Conservation (phyloP, 1,284 basidiomycete genomes). For the Violaceomyces palustris region DNA sequence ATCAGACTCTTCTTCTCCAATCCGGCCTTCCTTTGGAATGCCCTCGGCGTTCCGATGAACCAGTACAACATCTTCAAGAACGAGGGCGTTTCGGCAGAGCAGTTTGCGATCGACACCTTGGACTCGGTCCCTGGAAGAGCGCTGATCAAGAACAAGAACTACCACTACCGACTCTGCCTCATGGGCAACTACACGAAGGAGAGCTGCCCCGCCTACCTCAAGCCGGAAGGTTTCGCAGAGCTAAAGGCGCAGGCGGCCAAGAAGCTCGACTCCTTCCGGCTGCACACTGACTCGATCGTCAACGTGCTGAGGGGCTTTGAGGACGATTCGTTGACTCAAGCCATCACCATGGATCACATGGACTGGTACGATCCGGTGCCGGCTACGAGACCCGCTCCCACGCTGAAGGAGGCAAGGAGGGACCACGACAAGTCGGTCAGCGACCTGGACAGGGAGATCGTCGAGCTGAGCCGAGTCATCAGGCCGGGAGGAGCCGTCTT, state of each 20-base stretch:
- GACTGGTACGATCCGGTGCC: constrained; percentile 68
- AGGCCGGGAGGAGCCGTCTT: constrained; percentile 64
- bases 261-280: constrained; percentile 63
- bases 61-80: constrained; percentile 67
- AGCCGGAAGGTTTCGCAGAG: constrained; percentile 62
- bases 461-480: constrained; percentile 64
- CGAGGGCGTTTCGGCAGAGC: constrained; percentile 58
- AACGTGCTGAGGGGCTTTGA: constrained; percentile 59
- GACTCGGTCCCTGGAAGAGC: constrained; percentile 42
- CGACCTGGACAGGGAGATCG: constrained; percentile 64
- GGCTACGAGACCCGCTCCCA: constrained; percentile 53
- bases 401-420: constrained; percentile 49
- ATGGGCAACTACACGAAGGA: constrained; percentile 64
- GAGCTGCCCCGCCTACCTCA: constrained; percentile 72
- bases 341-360: constrained; percentile 73
- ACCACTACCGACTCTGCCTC: constrained; percentile 57
- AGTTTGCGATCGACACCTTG: constrained; percentile 52
- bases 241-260: constrained; percentile 59
- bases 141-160: constrained; percentile 48
- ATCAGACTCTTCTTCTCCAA: constrained; percentile 59
- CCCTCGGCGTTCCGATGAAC: constrained; percentile 71
- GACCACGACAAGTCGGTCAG: constrained; percentile 53
- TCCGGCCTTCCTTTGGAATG: constrained; percentile 70
- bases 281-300: constrained; percentile 73
- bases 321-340: constrained; percentile 42